Evolutionary conservation across 768 basidiomycete genomes (phyloP).

Genomic region (Clitopilus hobsonii): DNA sequence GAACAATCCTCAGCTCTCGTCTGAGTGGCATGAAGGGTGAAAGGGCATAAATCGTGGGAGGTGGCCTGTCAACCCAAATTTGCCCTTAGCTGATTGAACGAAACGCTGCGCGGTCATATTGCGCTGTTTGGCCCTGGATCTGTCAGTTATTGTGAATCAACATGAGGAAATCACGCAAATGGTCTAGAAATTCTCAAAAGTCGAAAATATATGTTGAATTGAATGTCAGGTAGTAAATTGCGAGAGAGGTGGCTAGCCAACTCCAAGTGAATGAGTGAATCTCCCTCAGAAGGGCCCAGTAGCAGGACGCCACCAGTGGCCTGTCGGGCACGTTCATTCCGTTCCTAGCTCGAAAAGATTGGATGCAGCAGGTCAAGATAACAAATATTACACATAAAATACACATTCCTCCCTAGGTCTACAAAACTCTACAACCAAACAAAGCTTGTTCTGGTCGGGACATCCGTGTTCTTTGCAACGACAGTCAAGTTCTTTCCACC

Average conservation of each 20-base stretch:
- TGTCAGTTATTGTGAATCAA: background rate
- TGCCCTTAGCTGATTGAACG: background rate
- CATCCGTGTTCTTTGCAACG: constrained; percentile 47
- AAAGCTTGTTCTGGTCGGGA: constrained; percentile 24
- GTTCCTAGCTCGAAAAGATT: no score
- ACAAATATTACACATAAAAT: no score
- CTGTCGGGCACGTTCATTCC: no score
- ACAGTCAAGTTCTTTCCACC: constrained; percentile 47
- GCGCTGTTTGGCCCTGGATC: background rate
- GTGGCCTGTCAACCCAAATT: background rate
- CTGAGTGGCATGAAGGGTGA: constrained; percentile 1
- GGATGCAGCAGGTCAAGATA: no score
- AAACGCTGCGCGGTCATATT: background rate
- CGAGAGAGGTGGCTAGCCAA: no score
- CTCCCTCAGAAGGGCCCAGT: no score
- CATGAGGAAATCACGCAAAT: background rate
- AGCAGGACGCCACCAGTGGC: no score
- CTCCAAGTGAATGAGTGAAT: no score
- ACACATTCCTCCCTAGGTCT: no score
- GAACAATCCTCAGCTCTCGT: background rate
- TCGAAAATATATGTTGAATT: no score
- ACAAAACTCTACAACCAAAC: constrained; percentile 8
- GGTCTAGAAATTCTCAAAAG: no score
- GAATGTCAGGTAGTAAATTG: no score
- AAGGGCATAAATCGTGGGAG: background rate